Conservation (phyloP, 2,329 filamentous ascomycete species). For the Pezicula carpinea region DNA sequence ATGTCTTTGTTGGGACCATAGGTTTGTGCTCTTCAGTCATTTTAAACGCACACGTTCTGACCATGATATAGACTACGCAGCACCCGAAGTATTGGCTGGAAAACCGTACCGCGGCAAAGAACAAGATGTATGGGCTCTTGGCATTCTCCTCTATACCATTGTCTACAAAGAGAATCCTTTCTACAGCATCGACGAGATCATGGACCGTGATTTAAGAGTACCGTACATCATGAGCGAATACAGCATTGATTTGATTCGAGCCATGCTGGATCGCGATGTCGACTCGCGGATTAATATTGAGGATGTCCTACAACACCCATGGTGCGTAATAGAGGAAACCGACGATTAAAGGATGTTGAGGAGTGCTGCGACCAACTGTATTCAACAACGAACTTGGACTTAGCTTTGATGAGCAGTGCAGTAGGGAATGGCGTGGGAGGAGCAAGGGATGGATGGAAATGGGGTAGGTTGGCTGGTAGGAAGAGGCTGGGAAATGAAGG, state of each 20-base stretch:
- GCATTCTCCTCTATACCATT: conserved; percentile 95
- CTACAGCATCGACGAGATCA: conserved; percentile 98
- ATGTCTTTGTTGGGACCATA: conserved; percentile 98
- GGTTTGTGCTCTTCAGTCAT: conserved; percentile 52
- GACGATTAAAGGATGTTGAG: conserved; percentile 15
- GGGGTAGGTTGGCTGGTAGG: no score
- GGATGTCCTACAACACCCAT: conserved; percentile 84
- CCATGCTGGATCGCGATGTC: conserved; percentile 91
- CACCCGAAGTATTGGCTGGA: conserved; percentile 93
- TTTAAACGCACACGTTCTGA: conserved; percentile 7
- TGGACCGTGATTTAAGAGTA: conserved; percentile 90
- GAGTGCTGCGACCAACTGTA: background rate
- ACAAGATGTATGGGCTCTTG: conserved; percentile 97
- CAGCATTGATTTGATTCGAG: conserved; percentile 84
- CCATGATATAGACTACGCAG: conserved; percentile 74
- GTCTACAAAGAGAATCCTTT: conserved; percentile 99
- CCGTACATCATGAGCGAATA: conserved; percentile 86
- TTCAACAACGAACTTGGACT: no score
- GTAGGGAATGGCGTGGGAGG: no score
- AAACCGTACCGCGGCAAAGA: conserved; percentile 91
- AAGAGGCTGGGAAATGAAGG: no score
- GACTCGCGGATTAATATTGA: conserved; percentile 78
- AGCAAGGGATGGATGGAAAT: no score
- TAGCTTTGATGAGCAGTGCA: no score
- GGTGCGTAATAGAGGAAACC: conserved; percentile 39